phyloP scores from a whole-genome alignment of 352 stramenopile species.

The Thalassiosira oceanica region DNA sequence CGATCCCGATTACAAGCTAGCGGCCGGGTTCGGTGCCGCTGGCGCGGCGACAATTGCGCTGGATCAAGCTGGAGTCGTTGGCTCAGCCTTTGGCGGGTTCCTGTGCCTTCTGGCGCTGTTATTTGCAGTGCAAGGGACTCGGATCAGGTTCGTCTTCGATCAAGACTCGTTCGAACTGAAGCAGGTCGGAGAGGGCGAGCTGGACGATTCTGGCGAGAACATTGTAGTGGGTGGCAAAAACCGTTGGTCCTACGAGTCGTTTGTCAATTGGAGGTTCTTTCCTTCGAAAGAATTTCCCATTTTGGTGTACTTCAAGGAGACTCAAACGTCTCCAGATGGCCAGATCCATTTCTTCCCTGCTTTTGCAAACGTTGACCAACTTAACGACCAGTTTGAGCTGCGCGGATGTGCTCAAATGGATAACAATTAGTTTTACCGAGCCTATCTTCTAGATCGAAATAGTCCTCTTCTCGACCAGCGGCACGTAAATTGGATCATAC shows the following conservation, averaged over 20 bases:
- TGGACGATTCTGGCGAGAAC: slow-evolving; percentile 64
- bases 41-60: slow-evolving; percentile 2
- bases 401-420: slow-evolving; percentile 26
- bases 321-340: slow-evolving; percentile 56
- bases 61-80: slow-evolving; percentile 14
- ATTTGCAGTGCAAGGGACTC: slow-evolving; percentile 58
- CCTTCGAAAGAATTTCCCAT: slow-evolving; percentile 66
- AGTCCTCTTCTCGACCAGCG: slow-evolving; percentile 85
- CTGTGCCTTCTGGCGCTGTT: slow-evolving; percentile 55
- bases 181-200: slow-evolving; percentile 40
- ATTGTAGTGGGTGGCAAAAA: slow-evolving; percentile 71
- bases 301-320: slow-evolving; percentile 81
- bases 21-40: slow-evolving; percentile 18
- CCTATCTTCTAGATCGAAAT: no score
- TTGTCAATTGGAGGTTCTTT: slow-evolving; percentile 80
- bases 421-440: no score
- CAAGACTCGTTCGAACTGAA: slow-evolving; percentile 69
- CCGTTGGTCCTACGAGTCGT: slow-evolving; percentile 67
- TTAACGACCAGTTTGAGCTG: slow-evolving; percentile 42
- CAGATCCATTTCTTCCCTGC: slow-evolving; percentile 45
- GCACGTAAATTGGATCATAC: slow-evolving; percentile 92
- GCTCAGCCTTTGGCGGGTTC: slow-evolving; percentile 44
- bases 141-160: slow-evolving; percentile 73
- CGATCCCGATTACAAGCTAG: slow-evolving; percentile 31
- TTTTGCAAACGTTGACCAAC: slow-evolving; percentile 31